Conservation (phyloP, 495 filamentous ascomycete genomes). For the Neurospora hispaniola region DNA sequence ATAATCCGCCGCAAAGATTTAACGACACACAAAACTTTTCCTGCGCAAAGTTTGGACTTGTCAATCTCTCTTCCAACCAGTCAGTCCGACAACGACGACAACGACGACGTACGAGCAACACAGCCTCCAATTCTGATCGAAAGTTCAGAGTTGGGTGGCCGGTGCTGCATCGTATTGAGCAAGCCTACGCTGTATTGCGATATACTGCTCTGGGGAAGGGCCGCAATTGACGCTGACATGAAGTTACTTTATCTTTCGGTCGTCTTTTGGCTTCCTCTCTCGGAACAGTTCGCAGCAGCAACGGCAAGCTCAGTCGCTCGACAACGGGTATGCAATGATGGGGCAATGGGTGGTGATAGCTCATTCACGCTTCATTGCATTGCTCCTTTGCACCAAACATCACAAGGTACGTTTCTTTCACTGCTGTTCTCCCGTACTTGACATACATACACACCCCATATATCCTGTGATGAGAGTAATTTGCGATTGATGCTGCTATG, state of each 20-base stretch:
- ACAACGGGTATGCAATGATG: neutral
- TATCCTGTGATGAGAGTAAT: conserved; percentile 22
- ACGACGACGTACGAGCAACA: neutral
- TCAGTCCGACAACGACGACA: neutral
- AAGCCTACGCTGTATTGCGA: neutral
- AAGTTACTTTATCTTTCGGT: neutral
- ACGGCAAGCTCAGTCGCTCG: neutral
- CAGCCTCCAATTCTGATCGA: neutral
- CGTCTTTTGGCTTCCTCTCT: neutral
- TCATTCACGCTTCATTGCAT: neutral
- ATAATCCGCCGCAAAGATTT: neutral
- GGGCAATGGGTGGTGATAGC: neutral
- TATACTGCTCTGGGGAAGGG: neutral
- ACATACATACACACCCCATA: neutral
- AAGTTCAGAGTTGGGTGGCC: neutral
- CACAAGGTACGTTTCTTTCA: neutral
- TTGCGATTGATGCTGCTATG: conserved; percentile 25
- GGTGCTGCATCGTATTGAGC: neutral
- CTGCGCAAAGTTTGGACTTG: neutral
- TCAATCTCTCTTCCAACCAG: neutral
- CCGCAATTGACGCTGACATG: neutral
- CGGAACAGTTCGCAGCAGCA: neutral
- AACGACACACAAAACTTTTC: neutral
- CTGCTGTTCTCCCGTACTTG: neutral
- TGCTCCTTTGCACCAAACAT: neutral